phyloP scores from a whole-genome alignment of 2,329 filamentous ascomycete genomes.

The Cadophora luteo-olivacea region DNA sequence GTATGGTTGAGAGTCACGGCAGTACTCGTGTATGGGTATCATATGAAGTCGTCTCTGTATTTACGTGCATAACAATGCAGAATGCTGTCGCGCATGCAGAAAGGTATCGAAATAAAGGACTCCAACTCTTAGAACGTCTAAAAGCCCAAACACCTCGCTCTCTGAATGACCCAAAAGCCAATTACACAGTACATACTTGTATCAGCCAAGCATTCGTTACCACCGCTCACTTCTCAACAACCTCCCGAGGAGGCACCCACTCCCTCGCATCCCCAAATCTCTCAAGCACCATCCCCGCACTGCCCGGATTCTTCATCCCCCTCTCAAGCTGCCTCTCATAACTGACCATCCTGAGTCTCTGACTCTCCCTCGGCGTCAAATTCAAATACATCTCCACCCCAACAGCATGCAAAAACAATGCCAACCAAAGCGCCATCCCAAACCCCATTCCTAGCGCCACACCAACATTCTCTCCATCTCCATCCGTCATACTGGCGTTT shows the following conservation, averaged over 20 bases:
- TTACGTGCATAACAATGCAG: no score
- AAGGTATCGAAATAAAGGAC: no score
- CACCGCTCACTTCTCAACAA: background rate
- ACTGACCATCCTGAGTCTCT: constrained; percentile 60
- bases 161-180: background rate
- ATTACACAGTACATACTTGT: background rate
- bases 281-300: constrained; percentile 53
- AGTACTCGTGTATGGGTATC: no score
- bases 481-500: constrained; percentile 38
- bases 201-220: background rate
- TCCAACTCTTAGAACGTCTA: no score
- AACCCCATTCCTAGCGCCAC: constrained; percentile 56
- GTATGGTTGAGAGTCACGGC: no score
- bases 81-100: no score
- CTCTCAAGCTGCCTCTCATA: constrained; percentile 62
- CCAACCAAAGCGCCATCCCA: constrained; percentile 59
- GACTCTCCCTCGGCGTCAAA: constrained; percentile 59
- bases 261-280: constrained; percentile 46
- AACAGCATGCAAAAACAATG: constrained; percentile 56
- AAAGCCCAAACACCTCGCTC: background rate
- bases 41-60: no score
- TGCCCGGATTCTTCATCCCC: constrained; percentile 57
- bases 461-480: constrained; percentile 44
- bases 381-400: constrained; percentile 57
- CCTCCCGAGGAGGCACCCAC: constrained; percentile 11